Conservation (phyloP, 2,329 filamentous ascomycete species). For the Exophiala lecanii-corni region DNA sequence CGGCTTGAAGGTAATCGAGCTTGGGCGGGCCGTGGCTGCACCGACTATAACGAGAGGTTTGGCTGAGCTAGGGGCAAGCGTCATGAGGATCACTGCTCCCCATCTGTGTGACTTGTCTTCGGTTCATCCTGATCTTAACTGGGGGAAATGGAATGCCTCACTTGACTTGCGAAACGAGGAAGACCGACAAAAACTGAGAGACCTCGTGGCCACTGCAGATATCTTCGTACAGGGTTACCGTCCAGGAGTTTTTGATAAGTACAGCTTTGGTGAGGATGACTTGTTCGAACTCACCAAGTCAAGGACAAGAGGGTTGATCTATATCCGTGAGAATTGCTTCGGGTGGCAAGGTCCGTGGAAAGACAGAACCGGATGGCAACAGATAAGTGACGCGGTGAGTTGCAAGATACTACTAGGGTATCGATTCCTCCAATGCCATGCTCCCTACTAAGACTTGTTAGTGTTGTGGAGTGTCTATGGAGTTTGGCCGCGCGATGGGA, state of each 20-base stretch:
- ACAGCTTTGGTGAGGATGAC: conserved; percentile 55
- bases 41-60: conserved; percentile 41
- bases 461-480: conserved; percentile 35
- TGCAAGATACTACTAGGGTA: no score
- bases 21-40: conserved; percentile 43
- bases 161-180: conserved; percentile 45
- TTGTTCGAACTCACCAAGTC: conserved; percentile 37
- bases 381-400: conserved; percentile 49
- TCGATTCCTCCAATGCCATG: no score
- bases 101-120: conserved; percentile 39
- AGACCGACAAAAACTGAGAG: conserved; percentile 38
- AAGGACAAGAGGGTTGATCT: conserved; percentile 44
- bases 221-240: conserved; percentile 54
- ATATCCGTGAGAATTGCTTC: conserved; percentile 50
- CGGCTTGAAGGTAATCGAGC: conserved; percentile 48
- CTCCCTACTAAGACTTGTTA: no score
- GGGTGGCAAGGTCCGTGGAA: conserved; percentile 45
- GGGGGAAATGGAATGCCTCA: conserved; percentile 63
- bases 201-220: conserved; percentile 47
- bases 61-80: conserved; percentile 44
- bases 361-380: conserved; percentile 47
- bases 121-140: conserved; percentile 70
- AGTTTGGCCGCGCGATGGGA: conserved; percentile 34
- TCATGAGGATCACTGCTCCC: conserved; percentile 44
- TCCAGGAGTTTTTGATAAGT: conserved; percentile 46